phyloP scores from a whole-genome alignment of 148 eudicot genomes.

The Vaccinium vitisidaea region DNA sequence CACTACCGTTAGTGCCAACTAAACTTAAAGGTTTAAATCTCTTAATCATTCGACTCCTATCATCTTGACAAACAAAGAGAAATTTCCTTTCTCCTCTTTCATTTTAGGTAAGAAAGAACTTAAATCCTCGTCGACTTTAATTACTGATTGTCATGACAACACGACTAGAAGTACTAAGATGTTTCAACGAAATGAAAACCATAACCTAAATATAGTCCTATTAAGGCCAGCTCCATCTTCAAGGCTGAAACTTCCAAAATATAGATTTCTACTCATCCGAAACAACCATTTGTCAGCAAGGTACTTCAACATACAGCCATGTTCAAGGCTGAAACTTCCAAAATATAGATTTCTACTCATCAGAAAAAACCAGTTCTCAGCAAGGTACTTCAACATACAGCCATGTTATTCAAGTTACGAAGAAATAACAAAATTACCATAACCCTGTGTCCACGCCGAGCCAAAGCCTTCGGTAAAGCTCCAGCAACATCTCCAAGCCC shows the following conservation, averaged over 20 bases:
- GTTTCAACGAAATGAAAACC: background rate
- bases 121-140: background rate
- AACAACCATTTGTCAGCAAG: background rate
- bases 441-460: slow-evolving; percentile 96
- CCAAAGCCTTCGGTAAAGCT: slow-evolving; percentile 95
- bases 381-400: background rate
- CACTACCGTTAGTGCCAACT: background rate
- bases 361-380: background rate
- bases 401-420: background rate
- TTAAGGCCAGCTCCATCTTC: background rate
- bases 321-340: background rate
- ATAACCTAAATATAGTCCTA: background rate
- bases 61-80: background rate
- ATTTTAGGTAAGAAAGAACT: slow-evolving; percentile 5
- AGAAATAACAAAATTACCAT: slow-evolving; percentile 58
- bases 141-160: background rate
- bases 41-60: background rate
- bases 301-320: background rate
- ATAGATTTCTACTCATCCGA: background rate
- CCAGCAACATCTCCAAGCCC: slow-evolving; percentile 99
- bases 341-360: background rate
- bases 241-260: background rate
- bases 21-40: background rate
- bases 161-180: background rate
- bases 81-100: background rate